Conservation (phyloP, 148 eudicot genomes). For the Diospyros kaki region DNA sequence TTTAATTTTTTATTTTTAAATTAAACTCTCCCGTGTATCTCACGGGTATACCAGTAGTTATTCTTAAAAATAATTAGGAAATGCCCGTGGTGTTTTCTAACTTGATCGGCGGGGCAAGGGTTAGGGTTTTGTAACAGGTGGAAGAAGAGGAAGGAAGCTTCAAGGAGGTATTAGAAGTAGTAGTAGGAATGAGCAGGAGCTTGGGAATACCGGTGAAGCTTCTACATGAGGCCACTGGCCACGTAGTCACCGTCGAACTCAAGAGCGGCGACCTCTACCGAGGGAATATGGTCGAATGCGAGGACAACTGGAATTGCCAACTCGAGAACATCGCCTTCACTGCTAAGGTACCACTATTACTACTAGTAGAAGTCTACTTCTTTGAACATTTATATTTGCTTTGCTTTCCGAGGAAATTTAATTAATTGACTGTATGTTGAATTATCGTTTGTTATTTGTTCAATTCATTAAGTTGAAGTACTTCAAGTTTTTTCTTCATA, state of each 20-base stretch:
- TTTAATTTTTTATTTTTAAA: no score
- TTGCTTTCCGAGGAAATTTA: not conserved
- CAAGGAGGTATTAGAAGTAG: not conserved
- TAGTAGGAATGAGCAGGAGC: constrained; percentile 52
- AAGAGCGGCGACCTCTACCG: constrained; percentile 88
- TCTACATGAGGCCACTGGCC: constrained; percentile 73
- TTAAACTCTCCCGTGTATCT: no score
- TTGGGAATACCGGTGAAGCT: constrained; percentile 76
- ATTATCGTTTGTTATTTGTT: no score
- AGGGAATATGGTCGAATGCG: constrained; percentile 82
- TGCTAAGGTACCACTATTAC: constrained; percentile 43
- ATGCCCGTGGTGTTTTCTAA: no score
- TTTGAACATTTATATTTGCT: not conserved
- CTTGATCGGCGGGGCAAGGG: no score
- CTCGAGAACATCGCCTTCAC: constrained; percentile 88
- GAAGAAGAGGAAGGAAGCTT: not conserved
- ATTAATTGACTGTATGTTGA: no score
- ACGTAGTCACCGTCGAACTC: constrained; percentile 72
- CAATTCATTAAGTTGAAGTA: no score
- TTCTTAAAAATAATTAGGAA: no score
- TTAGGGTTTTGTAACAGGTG: not conserved
- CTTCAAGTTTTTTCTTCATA: no score
- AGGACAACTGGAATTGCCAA: constrained; percentile 92
- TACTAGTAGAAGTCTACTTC: no score
- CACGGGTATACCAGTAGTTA: no score